These are phyloP conservation scores for Gracilariopsis chorda DNA, from an alignment of 23 red algal genomes.

Conservation along the genomic window DNA sequence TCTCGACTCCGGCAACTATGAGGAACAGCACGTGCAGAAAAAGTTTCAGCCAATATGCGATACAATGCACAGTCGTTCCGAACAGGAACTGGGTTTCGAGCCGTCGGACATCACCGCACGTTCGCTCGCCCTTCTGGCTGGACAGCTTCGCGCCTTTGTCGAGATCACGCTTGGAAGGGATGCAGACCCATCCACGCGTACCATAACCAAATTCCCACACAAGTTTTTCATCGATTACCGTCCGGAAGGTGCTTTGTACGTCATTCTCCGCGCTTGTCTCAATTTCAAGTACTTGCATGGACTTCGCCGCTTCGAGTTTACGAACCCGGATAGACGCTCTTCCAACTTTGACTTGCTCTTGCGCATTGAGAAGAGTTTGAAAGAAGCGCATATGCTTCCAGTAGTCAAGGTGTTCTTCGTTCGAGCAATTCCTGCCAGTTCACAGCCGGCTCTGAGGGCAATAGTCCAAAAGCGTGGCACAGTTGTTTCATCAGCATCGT, in stretches of 20 bases:
- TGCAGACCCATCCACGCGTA: conserved; percentile 5
- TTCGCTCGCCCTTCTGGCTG: conserved; percentile 62
- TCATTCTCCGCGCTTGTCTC: conserved; percentile 71
- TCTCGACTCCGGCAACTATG: conserved; percentile 16
- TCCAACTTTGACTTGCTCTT: conserved; percentile 61
- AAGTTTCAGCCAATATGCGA: conserved; percentile 31
- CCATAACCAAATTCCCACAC: conserved; percentile 76
- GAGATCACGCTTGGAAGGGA: conserved; percentile 68
- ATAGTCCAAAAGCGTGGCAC: conserved; percentile 61
- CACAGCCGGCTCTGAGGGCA: conserved; percentile 14
- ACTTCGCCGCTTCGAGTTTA: conserved; percentile 73
- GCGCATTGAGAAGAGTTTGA: conserved; percentile 60
- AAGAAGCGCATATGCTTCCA: conserved; percentile 46
- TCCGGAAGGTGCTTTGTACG: conserved; percentile 46
- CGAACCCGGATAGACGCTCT: conserved; percentile 47
- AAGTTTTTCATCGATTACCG: conserved; percentile 71
- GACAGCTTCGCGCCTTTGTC: conserved; percentile 66
- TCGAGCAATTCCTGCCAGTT: conserved; percentile 10
- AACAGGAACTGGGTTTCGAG: conserved; percentile 66
- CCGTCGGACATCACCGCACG: conserved; percentile 76
- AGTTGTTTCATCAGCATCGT: conserved; percentile 52
- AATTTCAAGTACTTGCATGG: conserved; percentile 70
- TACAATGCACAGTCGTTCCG: conserved; percentile 29
- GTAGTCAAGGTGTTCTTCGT: conserved; percentile 70
- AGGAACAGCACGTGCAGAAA: conserved; percentile 25